phyloP scores from a whole-genome alignment of 305 asterid species.

The Galium porrigens region DNA sequence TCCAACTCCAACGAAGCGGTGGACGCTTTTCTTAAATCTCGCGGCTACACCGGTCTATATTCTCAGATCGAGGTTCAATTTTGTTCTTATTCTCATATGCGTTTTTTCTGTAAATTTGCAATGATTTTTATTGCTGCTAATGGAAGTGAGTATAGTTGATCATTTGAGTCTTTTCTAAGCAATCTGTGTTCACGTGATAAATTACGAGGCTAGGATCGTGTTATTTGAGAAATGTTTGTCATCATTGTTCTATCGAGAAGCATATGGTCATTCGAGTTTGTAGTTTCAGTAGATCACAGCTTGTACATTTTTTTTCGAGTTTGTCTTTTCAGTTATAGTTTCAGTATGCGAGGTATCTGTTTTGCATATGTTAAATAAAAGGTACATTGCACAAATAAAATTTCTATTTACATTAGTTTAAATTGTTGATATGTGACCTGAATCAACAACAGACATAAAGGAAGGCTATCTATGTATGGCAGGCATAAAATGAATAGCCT shows the following conservation, averaged over 20 bases:
- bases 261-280: background rate
- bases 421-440: background rate
- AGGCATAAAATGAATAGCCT: background rate
- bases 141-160: background rate
- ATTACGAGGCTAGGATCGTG: background rate
- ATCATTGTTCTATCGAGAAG: background rate
- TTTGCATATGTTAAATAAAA: background rate
- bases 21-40: slow-evolving; percentile 69
- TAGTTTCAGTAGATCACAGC: background rate
- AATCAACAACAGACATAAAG: background rate
- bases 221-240: background rate
- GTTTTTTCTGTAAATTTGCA: background rate
- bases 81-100: background rate
- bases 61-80: slow-evolving; percentile 81
- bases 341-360: background rate
- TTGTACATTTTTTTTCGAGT: too few species aligned
- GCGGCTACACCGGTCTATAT: slow-evolving; percentile 61
- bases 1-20: slow-evolving; percentile 57
- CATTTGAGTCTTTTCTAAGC: background rate
- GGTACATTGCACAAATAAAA: background rate
- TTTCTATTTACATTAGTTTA: background rate
- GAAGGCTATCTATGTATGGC: background rate
- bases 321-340: background rate
- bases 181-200: background rate
- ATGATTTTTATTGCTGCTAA: background rate